Base-by-base conservation (phyloP, 2,329 filamentous ascomycete species). In the Botrytis tulipae region DNA sequence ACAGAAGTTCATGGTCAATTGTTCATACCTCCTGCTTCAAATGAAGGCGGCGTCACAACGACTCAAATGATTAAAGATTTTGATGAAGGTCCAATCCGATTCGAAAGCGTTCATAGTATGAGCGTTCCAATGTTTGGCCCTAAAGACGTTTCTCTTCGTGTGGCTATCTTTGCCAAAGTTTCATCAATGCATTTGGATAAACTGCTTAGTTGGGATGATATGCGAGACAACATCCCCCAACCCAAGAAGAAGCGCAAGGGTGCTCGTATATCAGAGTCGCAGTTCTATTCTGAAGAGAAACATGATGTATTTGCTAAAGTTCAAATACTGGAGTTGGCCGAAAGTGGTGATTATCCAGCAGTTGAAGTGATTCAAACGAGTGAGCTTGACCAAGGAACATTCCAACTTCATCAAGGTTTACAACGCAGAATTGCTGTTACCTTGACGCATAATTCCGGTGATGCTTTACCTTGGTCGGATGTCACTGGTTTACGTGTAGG, bases 71-170 rank as follows among this genome's bases (percentile, higher is more conserved):
- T 98, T 76, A 91, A 88, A 76, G 93, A 94, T 73, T 99, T 99
- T 79, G 95, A 98, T 78, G 96, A 99, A 82, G 92, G 93, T 0
- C 90, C 95, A 0, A 91, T 99, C 73, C 91, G 93, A 6, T 99
- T 99, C 78, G 95, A 98, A 83, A 99, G 96, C 82, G 95, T 98
- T 68, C 96, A 99, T 85, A 97, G 94, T 82, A 97, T 99, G 94
- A 97, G 94, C 81, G 87, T 99, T 71, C 93, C 95, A 6, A 86
- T 97, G 51, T 92, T 91, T 61, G 92, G 91, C 65, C 89, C 94
- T 1, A 89, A 88, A 35, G 91, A 92, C 65, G 90, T 94, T 1
- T 92, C 90, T 37, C 83, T 99, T 71, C 90, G 96, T 72, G 92
- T 97, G 14, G 94, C 94, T 67, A 92, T 99, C 75, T 98, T 97